phyloP scores from a whole-genome alignment of 495 filamentous ascomycete species.

The Pyrenula massariospora region DNA sequence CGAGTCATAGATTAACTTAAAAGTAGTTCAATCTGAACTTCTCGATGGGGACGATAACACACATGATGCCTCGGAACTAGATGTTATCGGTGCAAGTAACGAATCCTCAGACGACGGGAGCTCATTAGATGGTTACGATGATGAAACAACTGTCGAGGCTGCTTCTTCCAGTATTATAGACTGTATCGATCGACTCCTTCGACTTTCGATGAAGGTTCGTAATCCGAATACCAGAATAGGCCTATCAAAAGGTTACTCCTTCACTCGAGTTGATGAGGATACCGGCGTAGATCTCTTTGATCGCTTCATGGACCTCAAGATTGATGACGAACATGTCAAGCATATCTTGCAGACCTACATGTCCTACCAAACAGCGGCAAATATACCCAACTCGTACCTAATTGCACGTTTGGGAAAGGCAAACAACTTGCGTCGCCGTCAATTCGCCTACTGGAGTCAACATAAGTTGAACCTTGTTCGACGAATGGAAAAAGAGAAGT shows the following conservation, averaged over 20 bases:
- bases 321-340: neutral
- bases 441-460: slow-evolving; percentile 1
- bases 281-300: neutral
- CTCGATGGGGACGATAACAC: too few species aligned
- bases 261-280: neutral
- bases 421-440: neutral
- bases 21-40: too few species aligned
- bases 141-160: neutral
- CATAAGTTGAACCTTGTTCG: neutral
- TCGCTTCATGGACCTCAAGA: neutral
- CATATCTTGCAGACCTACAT: neutral
- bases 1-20: too few species aligned
- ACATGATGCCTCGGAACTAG: too few species aligned
- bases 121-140: neutral
- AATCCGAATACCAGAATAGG: neutral
- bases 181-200: neutral
- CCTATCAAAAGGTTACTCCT: neutral
- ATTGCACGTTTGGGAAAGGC: neutral
- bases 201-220: neutral
- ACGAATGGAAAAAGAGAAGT: neutral
- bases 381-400: neutral
- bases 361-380: neutral
- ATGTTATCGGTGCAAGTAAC: too few species aligned
- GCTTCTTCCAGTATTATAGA: neutral
- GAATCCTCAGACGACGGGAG: neutral